Evolutionary conservation across 192 early-diverging fungal species (phyloP), one percentile per base, ranked within the genome.

Genomic region (Dispira simplex): DNA sequence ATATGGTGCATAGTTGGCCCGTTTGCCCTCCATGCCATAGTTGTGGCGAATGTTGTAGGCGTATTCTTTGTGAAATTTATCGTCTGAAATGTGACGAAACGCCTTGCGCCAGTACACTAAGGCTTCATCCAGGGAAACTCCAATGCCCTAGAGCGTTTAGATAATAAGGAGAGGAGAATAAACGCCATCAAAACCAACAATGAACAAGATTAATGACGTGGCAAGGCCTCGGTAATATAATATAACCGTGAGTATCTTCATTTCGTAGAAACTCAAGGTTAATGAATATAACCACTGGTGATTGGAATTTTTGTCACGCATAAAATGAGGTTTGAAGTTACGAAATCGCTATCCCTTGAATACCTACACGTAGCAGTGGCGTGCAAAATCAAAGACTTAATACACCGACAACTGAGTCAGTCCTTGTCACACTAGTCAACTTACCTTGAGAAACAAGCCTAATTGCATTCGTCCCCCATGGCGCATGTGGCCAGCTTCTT

Each of bases 31-130:
- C 66, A 85, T 67, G 63, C 96, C 96, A 70, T 98, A 98, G 75
- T 90, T 92, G 79, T 95, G 91, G 44, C 94, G 82, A 48, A 98
- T 81, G 72, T 95, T 94, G 74, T 98, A 98, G 5, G 93, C 81
- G 60, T 98, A 93, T 54, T 85, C 77, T 72, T 95, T 98, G 69
- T 90, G 79, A 70, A 95, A 98, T 70, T 93, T 78, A 63, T 93
- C 92, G 65, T 90, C 93, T 21, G 86, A 86, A 59, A 85, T 73
- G 54, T 77, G 81, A 44, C 77, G 64, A 71, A 98, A 97, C 0
- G 90, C 87, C 39, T 72, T 80, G 51, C 87, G 81, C 96, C 96
- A 98, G 73, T 91, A 98, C 12, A 87, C 67, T 55, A 98, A 73
- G 0, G 96, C 89, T 69, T 98, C 91, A 14, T 93, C 90, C 48